Evolutionary conservation across 2,329 filamentous ascomycete species (phyloP), one percentile per base, ranked within the genome.

Genomic region (Atkinsonella hypoxylon): DNA sequence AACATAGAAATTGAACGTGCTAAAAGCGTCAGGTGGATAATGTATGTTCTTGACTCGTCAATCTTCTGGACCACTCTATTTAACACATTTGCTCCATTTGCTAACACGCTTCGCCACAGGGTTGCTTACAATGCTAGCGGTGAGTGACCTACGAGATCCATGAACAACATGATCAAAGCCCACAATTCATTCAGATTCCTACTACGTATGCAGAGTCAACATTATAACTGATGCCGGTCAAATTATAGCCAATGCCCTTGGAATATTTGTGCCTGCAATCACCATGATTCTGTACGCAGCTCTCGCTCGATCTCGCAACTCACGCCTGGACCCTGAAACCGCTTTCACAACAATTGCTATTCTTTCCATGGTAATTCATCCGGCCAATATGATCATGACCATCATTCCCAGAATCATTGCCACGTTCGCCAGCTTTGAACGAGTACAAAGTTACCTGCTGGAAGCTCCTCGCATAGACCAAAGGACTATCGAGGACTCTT

Each of bases 381-480:
- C 69, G 0, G 68, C 69, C 7, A 72, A 71, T 47, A 71, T 71
- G 67, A 56, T 72, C 17, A 70, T 71, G 68, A 69, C 69, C 0
- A 63, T 68, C 17, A 50, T 70, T 0, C 69, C 69, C 0, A 58
- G 61, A 4, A 60, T 56, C 0, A 55, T 70, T 0, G 62, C 61
- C 0, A 58, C 64, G 0, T 59, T 65, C 6, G 56, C 68, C 0
- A 62, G 61, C 18, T 68, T 70, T 45, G 63, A 67, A 13, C 60
- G 67, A 13, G 69, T 72, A 3, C 67, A 71, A 46, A 42, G 45
- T 0, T 71, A 62, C 41, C 51, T 71, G 1, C 55, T 65, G 1
- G 54, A 56, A 31, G 51, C 54, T 20, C 30, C 53, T 36, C 49
- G 54, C 9, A 38, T 49, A 8, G 56, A 57, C 32, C 49, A 47